Evolutionary conservation across 257 asterid species (phyloP).

Genomic region (Lycium barbarum): DNA sequence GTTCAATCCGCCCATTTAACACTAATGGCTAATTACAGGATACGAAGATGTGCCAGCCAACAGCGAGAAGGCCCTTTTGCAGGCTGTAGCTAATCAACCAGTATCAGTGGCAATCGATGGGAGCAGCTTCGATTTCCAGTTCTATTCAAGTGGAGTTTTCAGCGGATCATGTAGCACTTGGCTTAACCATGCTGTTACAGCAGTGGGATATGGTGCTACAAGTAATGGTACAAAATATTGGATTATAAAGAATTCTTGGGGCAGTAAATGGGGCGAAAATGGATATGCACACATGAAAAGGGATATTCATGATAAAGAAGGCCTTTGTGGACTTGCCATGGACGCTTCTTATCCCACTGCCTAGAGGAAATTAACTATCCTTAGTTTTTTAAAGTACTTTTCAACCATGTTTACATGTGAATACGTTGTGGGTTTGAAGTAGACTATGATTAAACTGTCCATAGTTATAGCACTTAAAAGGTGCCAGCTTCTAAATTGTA

Average conservation of each 20-base stretch:
- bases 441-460: neutral
- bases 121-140: conserved; percentile 40
- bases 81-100: conserved; percentile 52
- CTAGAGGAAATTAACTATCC: neutral
- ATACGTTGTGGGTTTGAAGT: neutral
- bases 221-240: conserved; percentile 48
- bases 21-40: neutral
- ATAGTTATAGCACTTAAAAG: neutral
- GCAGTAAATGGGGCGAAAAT: conserved; percentile 48
- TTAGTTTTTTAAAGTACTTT: neutral
- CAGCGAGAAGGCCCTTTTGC: conserved; percentile 44
- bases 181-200: conserved; percentile 52
- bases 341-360: conserved; percentile 50
- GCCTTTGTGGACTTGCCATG: conserved; percentile 54
- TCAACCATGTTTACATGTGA: neutral
- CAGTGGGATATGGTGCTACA: conserved; percentile 47
- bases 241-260: conserved; percentile 55
- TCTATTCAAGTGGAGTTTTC: conserved; percentile 48
- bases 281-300: conserved; percentile 51
- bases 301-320: conserved; percentile 33
- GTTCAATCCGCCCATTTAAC: neutral
- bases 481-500: conserved; percentile 1
- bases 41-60: conserved; percentile 50
- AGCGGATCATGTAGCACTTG: conserved; percentile 42
- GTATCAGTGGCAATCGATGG: conserved; percentile 52